Percentiles rank a stretch among this genome's conserved stretches.
phyloP scores from a whole-genome alignment of 1,284 basidiomycete genomes.

The Albatrellus sp. region DNA sequence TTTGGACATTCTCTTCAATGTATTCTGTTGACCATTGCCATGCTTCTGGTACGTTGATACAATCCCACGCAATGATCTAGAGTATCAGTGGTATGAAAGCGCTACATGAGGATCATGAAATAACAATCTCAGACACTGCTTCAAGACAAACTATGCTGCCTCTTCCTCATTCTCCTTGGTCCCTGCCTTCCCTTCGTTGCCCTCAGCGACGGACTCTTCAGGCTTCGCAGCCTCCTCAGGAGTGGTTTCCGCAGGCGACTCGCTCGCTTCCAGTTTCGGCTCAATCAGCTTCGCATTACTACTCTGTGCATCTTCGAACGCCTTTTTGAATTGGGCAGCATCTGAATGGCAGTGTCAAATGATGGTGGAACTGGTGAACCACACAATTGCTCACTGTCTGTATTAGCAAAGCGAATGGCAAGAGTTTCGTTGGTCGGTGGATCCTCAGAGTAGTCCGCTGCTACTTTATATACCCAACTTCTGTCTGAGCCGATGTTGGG shows the following conservation, averaged over 20 bases:
- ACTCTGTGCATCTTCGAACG: slow-evolving; percentile 77
- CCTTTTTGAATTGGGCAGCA: slow-evolving; percentile 77
- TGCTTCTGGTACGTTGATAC: no score
- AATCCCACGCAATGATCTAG: neutral
- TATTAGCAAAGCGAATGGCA: slow-evolving; percentile 96
- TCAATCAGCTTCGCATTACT: slow-evolving; percentile 46
- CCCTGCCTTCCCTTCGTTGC: slow-evolving; percentile 16
- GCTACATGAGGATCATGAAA: neutral
- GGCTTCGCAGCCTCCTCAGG: slow-evolving; percentile 13
- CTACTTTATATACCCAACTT: slow-evolving; percentile 98
- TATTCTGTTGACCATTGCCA: no score
- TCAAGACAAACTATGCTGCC: neutral
- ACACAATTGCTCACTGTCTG: slow-evolving; percentile 66
- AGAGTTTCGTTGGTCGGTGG: slow-evolving; percentile 88
- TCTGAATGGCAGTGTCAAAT: slow-evolving; percentile 32
- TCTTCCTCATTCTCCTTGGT: slow-evolving; percentile 17
- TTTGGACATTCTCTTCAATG: no score
- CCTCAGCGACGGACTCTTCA: slow-evolving; percentile 12
- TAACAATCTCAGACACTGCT: neutral
- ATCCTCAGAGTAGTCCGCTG: slow-evolving; percentile 88
- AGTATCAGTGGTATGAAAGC: slow-evolving; percentile 2
- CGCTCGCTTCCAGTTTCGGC: slow-evolving; percentile 8
- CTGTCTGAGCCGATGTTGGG: slow-evolving; percentile 99
- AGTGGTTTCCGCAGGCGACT: slow-evolving; percentile 16
- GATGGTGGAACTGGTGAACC: slow-evolving; percentile 1